phyloP scores from a whole-genome alignment of 2,329 filamentous ascomycete species.

The Teratosphaeriaceae sp. region DNA sequence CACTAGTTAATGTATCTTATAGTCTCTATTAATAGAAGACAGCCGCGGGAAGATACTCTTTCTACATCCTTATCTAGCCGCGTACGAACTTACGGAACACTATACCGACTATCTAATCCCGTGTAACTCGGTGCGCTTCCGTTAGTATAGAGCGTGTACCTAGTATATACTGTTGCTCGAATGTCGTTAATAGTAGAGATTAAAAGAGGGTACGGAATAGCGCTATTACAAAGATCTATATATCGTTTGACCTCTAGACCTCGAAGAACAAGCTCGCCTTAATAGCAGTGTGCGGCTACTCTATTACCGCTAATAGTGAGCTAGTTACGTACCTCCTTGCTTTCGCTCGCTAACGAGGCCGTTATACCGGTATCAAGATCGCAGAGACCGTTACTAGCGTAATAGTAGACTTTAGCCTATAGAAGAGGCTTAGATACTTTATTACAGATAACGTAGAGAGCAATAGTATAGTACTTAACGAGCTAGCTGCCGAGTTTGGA shows the following conservation, averaged over 20 bases:
- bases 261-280: slow-evolving; percentile 12
- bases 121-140: neutral
- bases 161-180: neutral
- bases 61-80: neutral
- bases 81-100: neutral
- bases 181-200: neutral
- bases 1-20: neutral
- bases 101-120: neutral
- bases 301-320: slow-evolving; percentile 8
- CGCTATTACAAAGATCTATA: slow-evolving; percentile 6
- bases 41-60: neutral
- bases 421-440: slow-evolving; percentile 10
- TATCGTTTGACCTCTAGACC: slow-evolving; percentile 18
- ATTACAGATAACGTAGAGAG: slow-evolving; percentile 14
- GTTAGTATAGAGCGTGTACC: neutral
- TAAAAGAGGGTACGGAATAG: neutral
- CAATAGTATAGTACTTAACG: slow-evolving; percentile 8
- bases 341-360: slow-evolving; percentile 8
- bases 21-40: neutral
- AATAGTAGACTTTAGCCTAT: slow-evolving; percentile 7
- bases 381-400: slow-evolving; percentile 6
- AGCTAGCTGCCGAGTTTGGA: slow-evolving; percentile 6
- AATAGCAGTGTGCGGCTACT: slow-evolving; percentile 11
- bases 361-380: slow-evolving; percentile 8
- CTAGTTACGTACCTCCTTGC: slow-evolving; percentile 7